Evolutionary conservation across 352 stramenopile species (phyloP).

Genomic region (Albugo candida): DNA sequence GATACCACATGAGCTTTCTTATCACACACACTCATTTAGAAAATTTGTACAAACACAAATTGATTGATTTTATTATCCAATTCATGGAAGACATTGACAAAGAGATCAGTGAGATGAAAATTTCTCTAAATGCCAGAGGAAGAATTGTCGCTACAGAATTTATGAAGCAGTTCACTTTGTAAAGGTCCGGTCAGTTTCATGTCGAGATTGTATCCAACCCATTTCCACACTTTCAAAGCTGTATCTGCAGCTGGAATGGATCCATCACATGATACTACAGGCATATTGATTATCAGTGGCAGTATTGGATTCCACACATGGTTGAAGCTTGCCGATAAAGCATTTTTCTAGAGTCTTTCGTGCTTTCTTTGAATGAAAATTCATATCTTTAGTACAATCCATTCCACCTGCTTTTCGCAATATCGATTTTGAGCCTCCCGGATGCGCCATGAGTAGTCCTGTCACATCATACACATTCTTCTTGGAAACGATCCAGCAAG

Average conservation of each 20-base stretch:
- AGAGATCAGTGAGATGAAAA: constrained; percentile 96
- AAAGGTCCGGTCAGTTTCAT: background rate
- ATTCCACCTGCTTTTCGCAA: constrained; percentile 54
- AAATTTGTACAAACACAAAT: constrained; percentile 92
- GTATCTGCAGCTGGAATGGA: background rate
- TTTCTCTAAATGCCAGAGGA: constrained; percentile 86
- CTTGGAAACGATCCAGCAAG: constrained; percentile 91
- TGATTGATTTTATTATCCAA: constrained; percentile 94
- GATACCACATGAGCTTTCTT: constrained; percentile 93
- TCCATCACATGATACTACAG: constrained; percentile 50
- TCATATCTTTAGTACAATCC: constrained; percentile 61
- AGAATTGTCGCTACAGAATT: constrained; percentile 88
- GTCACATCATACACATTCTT: constrained; percentile 76
- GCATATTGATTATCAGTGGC: constrained; percentile 15
- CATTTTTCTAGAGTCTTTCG: constrained; percentile 63
- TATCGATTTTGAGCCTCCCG: constrained; percentile 55
- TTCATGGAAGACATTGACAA: constrained; percentile 98
- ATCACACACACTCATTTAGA: constrained; percentile 88
- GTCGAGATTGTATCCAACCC: too few relatives aligned
- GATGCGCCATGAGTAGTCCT: constrained; percentile 45
- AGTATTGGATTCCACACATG: constrained; percentile 24
- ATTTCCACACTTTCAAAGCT: too few relatives aligned
- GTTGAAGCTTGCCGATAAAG: constrained; percentile 54
- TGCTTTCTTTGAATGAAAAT: constrained; percentile 61
- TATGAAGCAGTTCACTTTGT: constrained; percentile 84